Base-by-base conservation (phyloP, 2,329 filamentous ascomycete genomes). In the Chlorencoelia australis region DNA sequence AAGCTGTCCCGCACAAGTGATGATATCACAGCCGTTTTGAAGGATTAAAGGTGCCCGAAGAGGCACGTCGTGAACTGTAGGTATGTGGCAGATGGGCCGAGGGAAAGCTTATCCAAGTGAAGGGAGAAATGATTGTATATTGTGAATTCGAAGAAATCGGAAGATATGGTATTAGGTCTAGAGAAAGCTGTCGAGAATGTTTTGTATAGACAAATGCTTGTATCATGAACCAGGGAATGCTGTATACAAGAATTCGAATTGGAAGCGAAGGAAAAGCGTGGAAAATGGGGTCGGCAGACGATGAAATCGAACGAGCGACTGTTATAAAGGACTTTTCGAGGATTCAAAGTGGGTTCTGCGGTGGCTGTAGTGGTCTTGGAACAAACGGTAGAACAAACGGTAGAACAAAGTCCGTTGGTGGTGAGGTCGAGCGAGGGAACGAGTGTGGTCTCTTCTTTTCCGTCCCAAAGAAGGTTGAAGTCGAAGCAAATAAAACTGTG, bases 11-110 rank as follows among this genome's bases (percentile, higher is more conserved):
- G 76, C 67, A 75, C 67, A 63, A 70, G 69, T 64, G 80, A 76
- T 63, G 81, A 82, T 68, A 86, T 67, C 60, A 84, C 76, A 70
- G 82, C 82, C 82, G 82, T 88, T 74, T 73, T 87, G 80, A 73
- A 69, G 67, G 66, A 61, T 69, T 71, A 71, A 69, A 53, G 37
- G 52, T 57, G 56, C 59, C 48, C 30, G 30, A 41, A 27, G 30
- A 50, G 52, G 52, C 55, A 57, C 54, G 40, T 48, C 50, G 44
- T 52, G 52, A 52, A 48, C 45, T 42, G 54, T 54, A 51, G 51
- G 52, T 48, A 20, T 29, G 35, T 31, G 24, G 30, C 40, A 46
- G 41, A 14, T 21, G 26, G 35, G 26, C 39, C 44, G 41, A 47
- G 37, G 34, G 47, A 40, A 26, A 21, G 30, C 30, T 18, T 30